Conservation (phyloP, 23 red algal genomes). For the Gracilaria gracilis region DNA sequence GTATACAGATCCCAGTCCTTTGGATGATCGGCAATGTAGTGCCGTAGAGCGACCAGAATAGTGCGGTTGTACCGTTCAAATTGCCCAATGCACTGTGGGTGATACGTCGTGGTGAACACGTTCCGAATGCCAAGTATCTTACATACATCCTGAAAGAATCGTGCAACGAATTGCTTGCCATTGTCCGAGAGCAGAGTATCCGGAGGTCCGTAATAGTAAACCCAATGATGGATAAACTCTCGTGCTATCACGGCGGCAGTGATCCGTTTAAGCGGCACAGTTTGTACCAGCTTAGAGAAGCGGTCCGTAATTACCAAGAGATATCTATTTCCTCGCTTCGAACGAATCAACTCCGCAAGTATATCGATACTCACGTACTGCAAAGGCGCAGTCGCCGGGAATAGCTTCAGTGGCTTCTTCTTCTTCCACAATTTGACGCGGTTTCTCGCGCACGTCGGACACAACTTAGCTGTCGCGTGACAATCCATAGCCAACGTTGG, state of each 20-base stretch:
- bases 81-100: conserved; percentile 37
- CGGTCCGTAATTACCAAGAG: conserved; percentile 51
- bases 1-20: conserved; percentile 6
- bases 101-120: conserved; percentile 47
- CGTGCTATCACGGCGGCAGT: conserved; percentile 8
- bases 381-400: conserved; percentile 28
- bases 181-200: conserved; percentile 25
- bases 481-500: conserved; percentile 3
- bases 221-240: conserved; percentile 1
- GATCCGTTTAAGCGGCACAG: conserved; percentile 27
- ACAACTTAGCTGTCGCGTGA: not conserved
- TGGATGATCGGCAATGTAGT: not conserved
- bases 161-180: conserved; percentile 19
- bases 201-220: conserved; percentile 17
- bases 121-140: conserved; percentile 22
- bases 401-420: conserved; percentile 8
- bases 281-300: conserved; percentile 18
- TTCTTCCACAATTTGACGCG: conserved; percentile 7
- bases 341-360: not conserved
- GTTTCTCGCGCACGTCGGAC: not conserved
- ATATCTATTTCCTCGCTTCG: not conserved
- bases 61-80: conserved; percentile 60
- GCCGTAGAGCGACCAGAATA: not conserved
- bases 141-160: conserved; percentile 45
- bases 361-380: conserved; percentile 8